Evolutionary conservation across 306 rosid genomes (phyloP).

Genomic region (Prunus fruticosa): DNA sequence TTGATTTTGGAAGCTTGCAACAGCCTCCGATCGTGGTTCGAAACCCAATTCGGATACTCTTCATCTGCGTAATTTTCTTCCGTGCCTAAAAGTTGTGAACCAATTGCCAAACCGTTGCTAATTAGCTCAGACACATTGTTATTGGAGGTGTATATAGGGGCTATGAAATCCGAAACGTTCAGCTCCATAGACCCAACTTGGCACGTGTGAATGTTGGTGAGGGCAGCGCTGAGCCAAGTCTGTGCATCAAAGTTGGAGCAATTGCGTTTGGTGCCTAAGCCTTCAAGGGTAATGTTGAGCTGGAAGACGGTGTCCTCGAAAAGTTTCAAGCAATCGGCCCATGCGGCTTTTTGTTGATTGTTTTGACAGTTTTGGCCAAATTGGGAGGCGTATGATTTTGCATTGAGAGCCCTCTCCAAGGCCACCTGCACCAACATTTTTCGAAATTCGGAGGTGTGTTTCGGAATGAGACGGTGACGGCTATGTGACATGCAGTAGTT

Average conservation of each 20-base stretch:
- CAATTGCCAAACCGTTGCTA: conserved; percentile 66
- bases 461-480: conserved; percentile 20
- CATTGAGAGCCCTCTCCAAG: conserved; percentile 38
- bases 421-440: conserved; percentile 40
- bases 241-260: conserved; percentile 69
- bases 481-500: conserved; percentile 42
- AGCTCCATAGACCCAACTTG: conserved; percentile 49
- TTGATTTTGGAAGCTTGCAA: conserved; percentile 33
- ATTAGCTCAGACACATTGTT: conserved; percentile 64
- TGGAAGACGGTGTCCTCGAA: conserved; percentile 52
- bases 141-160: conserved; percentile 19
- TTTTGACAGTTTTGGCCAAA: conserved; percentile 15
- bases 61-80: neutral
- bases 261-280: conserved; percentile 12
- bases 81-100: conserved; percentile 31
- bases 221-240: conserved; percentile 93
- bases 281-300: conserved; percentile 53
- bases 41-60: conserved; percentile 60
- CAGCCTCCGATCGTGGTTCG: conserved; percentile 43
- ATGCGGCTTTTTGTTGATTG: conserved; percentile 39
- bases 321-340: conserved; percentile 61
- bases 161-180: conserved; percentile 32
- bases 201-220: conserved; percentile 67
- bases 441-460: conserved; percentile 51
- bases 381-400: conserved; percentile 15